These are phyloP conservation scores for Camellia lanceoleosa DNA, from an alignment of 148 eudicot genomes.

Conservation along the genomic window DNA sequence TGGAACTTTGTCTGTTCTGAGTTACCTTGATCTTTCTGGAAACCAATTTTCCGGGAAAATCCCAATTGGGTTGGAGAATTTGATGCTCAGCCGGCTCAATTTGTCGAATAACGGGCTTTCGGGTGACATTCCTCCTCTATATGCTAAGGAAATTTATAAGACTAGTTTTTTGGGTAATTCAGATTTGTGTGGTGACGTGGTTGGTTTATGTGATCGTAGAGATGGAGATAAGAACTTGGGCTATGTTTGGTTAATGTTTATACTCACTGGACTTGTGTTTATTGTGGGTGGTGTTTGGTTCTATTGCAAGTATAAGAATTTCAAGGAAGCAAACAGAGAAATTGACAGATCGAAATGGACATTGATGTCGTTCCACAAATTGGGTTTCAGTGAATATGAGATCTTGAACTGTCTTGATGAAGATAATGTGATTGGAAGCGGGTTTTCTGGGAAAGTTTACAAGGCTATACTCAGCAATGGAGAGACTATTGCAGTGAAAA, in stretches of 20 bases:
- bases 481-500: constrained; percentile 76
- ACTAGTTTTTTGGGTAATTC: constrained; percentile 72
- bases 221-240: constrained; percentile 28
- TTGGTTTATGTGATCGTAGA: constrained; percentile 50
- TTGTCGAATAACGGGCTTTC: constrained; percentile 64
- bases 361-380: constrained; percentile 73
- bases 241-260: constrained; percentile 62
- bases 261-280: constrained; percentile 53
- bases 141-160: constrained; percentile 47
- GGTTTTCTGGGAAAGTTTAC: constrained; percentile 85
- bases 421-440: constrained; percentile 84
- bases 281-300: constrained; percentile 62
- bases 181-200: constrained; percentile 62
- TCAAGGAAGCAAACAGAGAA: constrained; percentile 36
- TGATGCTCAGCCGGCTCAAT: constrained; percentile 75
- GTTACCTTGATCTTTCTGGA: constrained; percentile 78
- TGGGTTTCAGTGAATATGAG: constrained; percentile 81
- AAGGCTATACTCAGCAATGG: constrained; percentile 75
- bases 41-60: constrained; percentile 63
- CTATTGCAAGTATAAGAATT: constrained; percentile 45
- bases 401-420: constrained; percentile 71
- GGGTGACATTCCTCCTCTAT: constrained; percentile 61
- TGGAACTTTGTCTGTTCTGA: constrained; percentile 49
- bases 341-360: constrained; percentile 80
- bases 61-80: constrained; percentile 53